Evolutionary conservation across 2,329 filamentous ascomycete genomes (phyloP).

Genomic region (Colletotrichum graminicola): DNA sequence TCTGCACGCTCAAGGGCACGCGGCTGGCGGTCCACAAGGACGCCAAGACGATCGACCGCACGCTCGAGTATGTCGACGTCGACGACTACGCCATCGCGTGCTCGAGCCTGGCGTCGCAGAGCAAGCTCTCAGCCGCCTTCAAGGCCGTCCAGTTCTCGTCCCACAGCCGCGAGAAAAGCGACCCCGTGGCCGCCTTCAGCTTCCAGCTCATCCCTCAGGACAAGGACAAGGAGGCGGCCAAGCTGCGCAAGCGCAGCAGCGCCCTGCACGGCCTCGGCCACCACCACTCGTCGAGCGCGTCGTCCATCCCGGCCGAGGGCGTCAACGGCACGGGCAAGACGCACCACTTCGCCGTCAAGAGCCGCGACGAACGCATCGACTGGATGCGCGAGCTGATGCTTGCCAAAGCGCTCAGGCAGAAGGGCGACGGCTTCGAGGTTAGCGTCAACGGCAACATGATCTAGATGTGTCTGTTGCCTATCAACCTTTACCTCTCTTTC

Average conservation of each 20-base stretch:
- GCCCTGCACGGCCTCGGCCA: constrained; percentile 50
- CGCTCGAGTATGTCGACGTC: constrained; percentile 85
- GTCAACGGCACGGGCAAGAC: constrained; percentile 80
- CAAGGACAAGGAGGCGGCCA: constrained; percentile 63
- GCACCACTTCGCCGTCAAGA: constrained; percentile 93
- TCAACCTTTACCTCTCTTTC: neutral
- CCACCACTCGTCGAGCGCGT: constrained; percentile 44
- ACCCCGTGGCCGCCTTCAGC: constrained; percentile 77
- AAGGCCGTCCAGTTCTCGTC: constrained; percentile 78
- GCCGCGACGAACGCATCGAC: constrained; percentile 90
- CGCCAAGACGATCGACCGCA: constrained; percentile 61
- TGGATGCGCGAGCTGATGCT: constrained; percentile 98
- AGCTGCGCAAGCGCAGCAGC: constrained; percentile 67
- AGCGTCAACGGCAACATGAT: constrained; percentile 85
- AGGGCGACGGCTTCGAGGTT: constrained; percentile 85
- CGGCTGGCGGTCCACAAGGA: constrained; percentile 82
- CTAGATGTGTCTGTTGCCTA: constrained; percentile 49
- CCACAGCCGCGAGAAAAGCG: constrained; percentile 64
- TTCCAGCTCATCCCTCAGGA: constrained; percentile 87
- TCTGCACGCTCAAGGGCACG: constrained; percentile 86
- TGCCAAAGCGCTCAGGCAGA: constrained; percentile 87
- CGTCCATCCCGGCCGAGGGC: constrained; percentile 55
- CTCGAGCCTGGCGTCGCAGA: constrained; percentile 78
- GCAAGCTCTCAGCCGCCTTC: constrained; percentile 89
- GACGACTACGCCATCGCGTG: constrained; percentile 91